Evolutionary conservation across 75 land plant genomes (phyloP), one percentile per base, ranked within the genome.

Genomic region (Sequoiadendron giganteum): DNA sequence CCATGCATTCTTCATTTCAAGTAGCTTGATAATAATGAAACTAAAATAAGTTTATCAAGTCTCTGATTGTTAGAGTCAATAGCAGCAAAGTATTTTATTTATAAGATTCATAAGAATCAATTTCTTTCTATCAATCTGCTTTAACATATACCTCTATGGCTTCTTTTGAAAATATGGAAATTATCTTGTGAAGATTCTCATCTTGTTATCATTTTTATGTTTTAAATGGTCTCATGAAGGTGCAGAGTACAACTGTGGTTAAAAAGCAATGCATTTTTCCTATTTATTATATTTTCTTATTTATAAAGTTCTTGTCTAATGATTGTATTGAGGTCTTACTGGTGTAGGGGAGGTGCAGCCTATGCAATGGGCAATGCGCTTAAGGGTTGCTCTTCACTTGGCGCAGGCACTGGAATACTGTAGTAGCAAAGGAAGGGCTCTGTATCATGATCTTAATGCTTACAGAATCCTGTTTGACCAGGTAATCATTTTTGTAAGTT

Each of bases 361-460:
- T 36, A 93, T 95, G 94, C 93, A 91, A 83, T 95, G 96, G 96
- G 91, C 94, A 48, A 95, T 95, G 96, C 93, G 96, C 38, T 88
- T 94, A 83, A 93, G 96, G 72, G 96, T 94, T 36, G 95, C 96
- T 25, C 94, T 95, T 4, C 91, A 92, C 86, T 80, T 95, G 55
- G 94, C 96, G 28, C 95, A 92, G 77, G 97, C 97, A 9, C 83
- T 95, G 82, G 97, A 95, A 49, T 92, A 95, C 73, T 95, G 96
- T 86, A 89, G 93, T 55, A 90, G 89, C 86, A 93, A 87, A 85
- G 94, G 93, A 21, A 86, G 94, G n/a, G 89, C 95, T 5, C 85
- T 94, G 49, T 95, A 94, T 88, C 96, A 95, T 86, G 97, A 95
- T 86, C 90, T 94, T 36, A 95, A 95, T 92, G 96, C 93, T 15